phyloP scores from a whole-genome alignment of 2,329 filamentous ascomycete genomes.

The Pestalotiopsis sp. region DNA sequence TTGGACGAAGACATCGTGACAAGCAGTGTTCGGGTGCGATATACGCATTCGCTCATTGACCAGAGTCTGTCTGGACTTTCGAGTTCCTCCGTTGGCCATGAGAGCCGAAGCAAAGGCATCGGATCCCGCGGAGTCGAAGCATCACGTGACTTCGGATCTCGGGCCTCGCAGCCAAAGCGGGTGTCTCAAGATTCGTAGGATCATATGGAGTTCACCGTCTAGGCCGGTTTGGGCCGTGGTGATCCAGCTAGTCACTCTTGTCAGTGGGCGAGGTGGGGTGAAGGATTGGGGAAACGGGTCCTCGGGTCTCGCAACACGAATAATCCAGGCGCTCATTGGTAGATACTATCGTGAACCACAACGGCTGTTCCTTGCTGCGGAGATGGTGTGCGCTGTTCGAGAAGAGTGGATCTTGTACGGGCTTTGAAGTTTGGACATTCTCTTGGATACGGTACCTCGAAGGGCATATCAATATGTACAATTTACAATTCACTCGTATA shows the following conservation, averaged over 20 bases:
- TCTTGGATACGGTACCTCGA: no score
- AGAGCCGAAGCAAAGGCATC: not conserved
- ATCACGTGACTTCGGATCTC: conserved; percentile 9
- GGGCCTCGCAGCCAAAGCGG: not conserved
- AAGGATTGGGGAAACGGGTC: not conserved
- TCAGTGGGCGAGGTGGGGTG: not conserved
- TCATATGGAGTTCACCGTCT: not conserved
- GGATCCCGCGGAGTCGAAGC: not conserved
- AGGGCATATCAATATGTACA: not conserved
- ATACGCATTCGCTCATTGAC: not conserved
- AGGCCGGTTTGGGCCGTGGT: not conserved
- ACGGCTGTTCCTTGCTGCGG: not conserved
- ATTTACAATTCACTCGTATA: no score
- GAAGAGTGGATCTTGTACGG: no score
- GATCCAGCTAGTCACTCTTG: not conserved
- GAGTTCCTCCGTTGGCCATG: not conserved
- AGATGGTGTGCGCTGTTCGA: no score
- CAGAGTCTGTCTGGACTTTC: not conserved
- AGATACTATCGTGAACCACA: not conserved
- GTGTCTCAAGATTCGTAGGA: not conserved
- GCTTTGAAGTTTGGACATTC: no score
- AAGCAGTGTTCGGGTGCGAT: not conserved
- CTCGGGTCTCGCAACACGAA: not conserved
- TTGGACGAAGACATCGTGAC: not conserved
- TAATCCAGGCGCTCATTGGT: not conserved